Percentiles rank a stretch among this genome's conserved stretches.
Evolutionary conservation across 2,329 filamentous ascomycete species (phyloP).

Genomic region (Ophiocordyceps australis): DNA sequence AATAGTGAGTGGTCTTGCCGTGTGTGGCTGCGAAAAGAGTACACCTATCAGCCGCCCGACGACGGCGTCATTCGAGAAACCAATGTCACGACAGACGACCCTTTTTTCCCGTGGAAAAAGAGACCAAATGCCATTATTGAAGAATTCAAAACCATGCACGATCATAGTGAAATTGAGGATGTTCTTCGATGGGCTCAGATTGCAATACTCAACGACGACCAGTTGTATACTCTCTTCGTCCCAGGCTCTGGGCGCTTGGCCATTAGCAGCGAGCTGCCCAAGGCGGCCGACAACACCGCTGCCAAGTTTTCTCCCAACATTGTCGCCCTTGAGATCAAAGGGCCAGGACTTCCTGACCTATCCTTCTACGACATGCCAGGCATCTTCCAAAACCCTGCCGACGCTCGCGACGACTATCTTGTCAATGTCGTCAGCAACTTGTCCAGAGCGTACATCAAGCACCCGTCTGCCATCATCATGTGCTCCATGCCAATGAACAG

Average conservation of each 20-base stretch:
- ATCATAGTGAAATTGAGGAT: slow-evolving; percentile 45
- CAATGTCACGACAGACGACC: slow-evolving; percentile 28
- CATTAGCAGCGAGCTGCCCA: slow-evolving; percentile 14
- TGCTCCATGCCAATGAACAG: slow-evolving; percentile 62
- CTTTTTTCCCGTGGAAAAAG: slow-evolving; percentile 48
- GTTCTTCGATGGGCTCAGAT: slow-evolving; percentile 59
- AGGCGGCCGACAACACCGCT: slow-evolving; percentile 22
- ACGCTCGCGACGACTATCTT: slow-evolving; percentile 46
- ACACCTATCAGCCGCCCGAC: slow-evolving; percentile 28
- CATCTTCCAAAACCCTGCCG: slow-evolving; percentile 52
- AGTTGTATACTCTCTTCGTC: slow-evolving; percentile 31
- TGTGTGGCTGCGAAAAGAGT: slow-evolving; percentile 49
- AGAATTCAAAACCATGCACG: slow-evolving; percentile 44
- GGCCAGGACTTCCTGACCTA: slow-evolving; percentile 50
- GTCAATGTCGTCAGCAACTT: slow-evolving; percentile 57
- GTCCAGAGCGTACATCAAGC: slow-evolving; percentile 49
- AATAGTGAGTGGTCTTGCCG: slow-evolving; percentile 47
- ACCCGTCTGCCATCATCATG: slow-evolving; percentile 56
- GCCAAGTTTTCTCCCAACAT: slow-evolving; percentile 71
- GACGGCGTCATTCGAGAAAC: slow-evolving; percentile 20
- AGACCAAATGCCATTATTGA: slow-evolving; percentile 23
- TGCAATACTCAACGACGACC: slow-evolving; percentile 53
- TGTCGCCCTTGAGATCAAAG: slow-evolving; percentile 57
- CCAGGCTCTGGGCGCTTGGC: slow-evolving; percentile 25
- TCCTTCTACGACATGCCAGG: slow-evolving; percentile 79